Base-by-base conservation (phyloP, 2,329 filamentous ascomycete species). In the Tolypocladium paradoxum region DNA sequence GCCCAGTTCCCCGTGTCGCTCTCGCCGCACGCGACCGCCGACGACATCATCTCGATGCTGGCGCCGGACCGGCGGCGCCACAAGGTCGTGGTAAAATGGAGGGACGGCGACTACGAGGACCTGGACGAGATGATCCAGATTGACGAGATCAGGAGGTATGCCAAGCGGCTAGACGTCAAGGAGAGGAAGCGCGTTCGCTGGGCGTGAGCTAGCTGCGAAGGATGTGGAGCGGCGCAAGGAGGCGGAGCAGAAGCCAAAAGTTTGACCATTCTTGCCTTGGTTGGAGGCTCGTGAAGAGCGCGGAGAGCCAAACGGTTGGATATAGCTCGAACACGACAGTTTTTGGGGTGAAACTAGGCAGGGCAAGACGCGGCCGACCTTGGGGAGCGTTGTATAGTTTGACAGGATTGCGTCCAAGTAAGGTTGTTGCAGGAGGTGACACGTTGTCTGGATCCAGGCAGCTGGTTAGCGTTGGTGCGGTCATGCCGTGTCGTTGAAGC, bases 11-110 rank as follows among this genome's bases (percentile, higher is more conserved):
- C 50, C 48, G 55, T 67, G 34, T 55, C 59, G 18, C 51, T 66
- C 7, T 38, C 55, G 6, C 38, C 53, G n/a, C 46, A 20, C 8
- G 52, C 59, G 14, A 57, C 54, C n/a, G 52, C 55, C 37, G 46
- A 51, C 7, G 59, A 56, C 48, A 52, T 66, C 48, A 49, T 59
- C 34, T 51, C 52, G 16, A 58, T 61, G 51, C 58, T 67, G 27
- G 61, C 56, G 16, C 60, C 61, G 24, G 61, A 65, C 47, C 48
- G 49, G 48, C 52, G 47, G 14, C 47, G 53, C 7, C 53, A 60
- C 55, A 63, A 61, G 53, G 61, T 66, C 4, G 9, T 63, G 29
- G 64, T 68, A 33, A 58, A 59, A 37, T 68, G 64, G 66, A 38
- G 54, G 14, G 55, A 64, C 50, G 64, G 60, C 18, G 55, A 50